These are phyloP conservation scores for Ceratobasidium sp. DNA, from an alignment of 1,284 basidiomycete genomes.

Conservation along the genomic window DNA sequence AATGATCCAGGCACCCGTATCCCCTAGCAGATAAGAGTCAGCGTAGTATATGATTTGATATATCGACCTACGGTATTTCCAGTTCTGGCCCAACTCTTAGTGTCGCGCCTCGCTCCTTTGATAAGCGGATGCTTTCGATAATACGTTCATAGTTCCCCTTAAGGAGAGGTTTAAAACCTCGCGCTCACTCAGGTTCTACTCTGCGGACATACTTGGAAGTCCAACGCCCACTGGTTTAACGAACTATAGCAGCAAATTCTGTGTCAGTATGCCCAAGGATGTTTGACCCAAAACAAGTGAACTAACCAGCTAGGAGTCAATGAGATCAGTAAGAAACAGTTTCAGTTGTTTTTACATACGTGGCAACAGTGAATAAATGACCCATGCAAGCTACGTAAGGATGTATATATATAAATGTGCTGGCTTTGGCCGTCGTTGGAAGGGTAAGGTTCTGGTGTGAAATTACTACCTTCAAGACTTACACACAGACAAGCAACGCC, in stretches of 20 bases:
- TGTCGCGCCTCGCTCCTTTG: slow-evolving; percentile 90
- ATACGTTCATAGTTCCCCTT: slow-evolving; percentile 95
- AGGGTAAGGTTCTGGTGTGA: slow-evolving; percentile 1
- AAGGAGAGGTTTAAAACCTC: not conserved
- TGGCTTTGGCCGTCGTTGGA: slow-evolving; percentile 7
- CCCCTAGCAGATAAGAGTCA: slow-evolving; percentile 67
- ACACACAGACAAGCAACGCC: slow-evolving; percentile 22
- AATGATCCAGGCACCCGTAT: slow-evolving; percentile 96
- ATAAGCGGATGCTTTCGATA: slow-evolving; percentile 86
- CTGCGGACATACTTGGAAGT: slow-evolving; percentile 79
- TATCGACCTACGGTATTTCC: slow-evolving; percentile 87
- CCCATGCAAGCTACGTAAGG: slow-evolving; percentile 66
- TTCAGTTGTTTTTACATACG: slow-evolving; percentile 62
- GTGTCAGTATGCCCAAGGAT: not conserved
- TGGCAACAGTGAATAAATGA: slow-evolving; percentile 85
- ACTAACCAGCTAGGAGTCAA: slow-evolving; percentile 19
- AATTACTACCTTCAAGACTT: slow-evolving; percentile 1
- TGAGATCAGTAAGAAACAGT: slow-evolving; percentile 21
- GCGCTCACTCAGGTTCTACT: not conserved
- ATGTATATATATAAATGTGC: not conserved
- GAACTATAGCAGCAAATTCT: slow-evolving; percentile 68
- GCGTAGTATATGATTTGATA: not conserved
- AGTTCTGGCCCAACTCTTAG: slow-evolving; percentile 97
- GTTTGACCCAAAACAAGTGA: slow-evolving; percentile 42
- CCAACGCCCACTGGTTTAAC: slow-evolving; percentile 96